phyloP scores from a whole-genome alignment of 257 asterid genomes.

The Agastache rugosa region DNA sequence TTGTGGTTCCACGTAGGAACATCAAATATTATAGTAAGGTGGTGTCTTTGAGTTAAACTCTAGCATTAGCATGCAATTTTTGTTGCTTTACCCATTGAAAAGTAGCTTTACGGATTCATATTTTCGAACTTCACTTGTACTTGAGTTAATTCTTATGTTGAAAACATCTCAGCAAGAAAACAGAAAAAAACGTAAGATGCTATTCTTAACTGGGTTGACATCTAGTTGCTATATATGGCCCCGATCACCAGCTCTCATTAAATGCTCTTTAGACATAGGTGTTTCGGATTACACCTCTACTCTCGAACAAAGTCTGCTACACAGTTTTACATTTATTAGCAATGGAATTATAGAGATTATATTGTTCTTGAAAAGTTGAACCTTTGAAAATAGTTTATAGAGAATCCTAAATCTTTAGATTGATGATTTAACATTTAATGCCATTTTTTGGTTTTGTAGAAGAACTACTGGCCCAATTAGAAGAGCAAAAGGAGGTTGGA shows the following conservation, averaged over 20 bases:
- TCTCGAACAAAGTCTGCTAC: conserved; percentile 9
- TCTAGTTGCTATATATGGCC: conserved; percentile 2
- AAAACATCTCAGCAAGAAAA: conserved; percentile 19
- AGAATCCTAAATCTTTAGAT: conserved; percentile 2
- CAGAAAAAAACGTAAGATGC: conserved; percentile 13
- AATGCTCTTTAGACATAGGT: conserved; percentile 1
- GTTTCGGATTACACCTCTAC: background rate
- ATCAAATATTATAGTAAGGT: background rate
- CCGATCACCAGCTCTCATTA: conserved; percentile 8
- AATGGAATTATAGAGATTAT: background rate
- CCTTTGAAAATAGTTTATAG: background rate
- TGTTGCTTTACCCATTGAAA: conserved; percentile 18
- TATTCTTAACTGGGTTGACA: background rate
- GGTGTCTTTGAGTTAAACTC: background rate
- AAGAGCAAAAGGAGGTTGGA: conserved; percentile 99
- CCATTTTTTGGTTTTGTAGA: conserved; percentile 54
- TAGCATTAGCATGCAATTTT: conserved; percentile 10
- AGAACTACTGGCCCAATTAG: conserved; percentile 97
- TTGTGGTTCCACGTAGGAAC: background rate
- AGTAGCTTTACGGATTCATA: conserved; percentile 10
- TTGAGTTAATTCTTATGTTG: background rate
- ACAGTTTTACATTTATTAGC: conserved; percentile 17
- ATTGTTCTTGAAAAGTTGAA: conserved; percentile 17
- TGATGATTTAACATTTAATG: conserved; percentile 23
- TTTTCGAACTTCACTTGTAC: background rate